Conservation (phyloP, 768 basidiomycete species). For the Asterophora parasitica region DNA sequence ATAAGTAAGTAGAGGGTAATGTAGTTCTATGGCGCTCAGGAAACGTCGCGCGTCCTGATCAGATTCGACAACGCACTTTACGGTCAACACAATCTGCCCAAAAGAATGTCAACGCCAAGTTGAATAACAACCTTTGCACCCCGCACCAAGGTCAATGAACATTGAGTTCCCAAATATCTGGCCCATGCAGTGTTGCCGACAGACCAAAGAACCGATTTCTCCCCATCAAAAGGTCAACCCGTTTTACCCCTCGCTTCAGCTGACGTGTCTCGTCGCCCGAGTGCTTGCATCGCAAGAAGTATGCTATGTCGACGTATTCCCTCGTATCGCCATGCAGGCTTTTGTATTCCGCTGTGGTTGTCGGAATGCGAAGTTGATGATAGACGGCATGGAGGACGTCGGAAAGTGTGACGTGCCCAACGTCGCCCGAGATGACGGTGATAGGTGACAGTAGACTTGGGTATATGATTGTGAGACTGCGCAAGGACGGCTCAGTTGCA, state of each 20-base stretch:
- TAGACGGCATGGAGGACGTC: slow-evolving; percentile 49
- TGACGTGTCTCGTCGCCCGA: slow-evolving; percentile 24
- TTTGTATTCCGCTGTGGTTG: slow-evolving; percentile 41
- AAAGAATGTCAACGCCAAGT: no score
- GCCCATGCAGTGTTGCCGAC: slow-evolving; percentile 35
- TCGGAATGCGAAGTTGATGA: slow-evolving; percentile 40
- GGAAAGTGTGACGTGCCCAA: slow-evolving; percentile 35
- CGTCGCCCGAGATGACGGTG: slow-evolving; percentile 27
- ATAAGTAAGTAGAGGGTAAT: no score
- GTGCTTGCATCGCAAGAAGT: slow-evolving; percentile 35
- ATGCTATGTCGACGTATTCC: slow-evolving; percentile 39
- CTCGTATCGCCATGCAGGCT: slow-evolving; percentile 27
- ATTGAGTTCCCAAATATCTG: slow-evolving; percentile 42
- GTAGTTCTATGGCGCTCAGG: no score
- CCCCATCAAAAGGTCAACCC: slow-evolving; percentile 51
- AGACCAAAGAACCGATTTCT: slow-evolving; percentile 45
- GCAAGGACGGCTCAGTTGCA: slow-evolving; percentile 39
- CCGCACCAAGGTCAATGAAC: slow-evolving; percentile 19
- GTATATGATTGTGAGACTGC: slow-evolving; percentile 29
- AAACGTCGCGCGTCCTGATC: no score
- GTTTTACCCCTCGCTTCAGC: slow-evolving; percentile 48
- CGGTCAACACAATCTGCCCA: no score
- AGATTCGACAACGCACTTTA: no score
- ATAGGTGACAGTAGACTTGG: slow-evolving; percentile 30
- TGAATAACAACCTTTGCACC: no score